Evolutionary conservation across 441 rosid species (phyloP).

Genomic region (Adansonia madagascariensis): DNA sequence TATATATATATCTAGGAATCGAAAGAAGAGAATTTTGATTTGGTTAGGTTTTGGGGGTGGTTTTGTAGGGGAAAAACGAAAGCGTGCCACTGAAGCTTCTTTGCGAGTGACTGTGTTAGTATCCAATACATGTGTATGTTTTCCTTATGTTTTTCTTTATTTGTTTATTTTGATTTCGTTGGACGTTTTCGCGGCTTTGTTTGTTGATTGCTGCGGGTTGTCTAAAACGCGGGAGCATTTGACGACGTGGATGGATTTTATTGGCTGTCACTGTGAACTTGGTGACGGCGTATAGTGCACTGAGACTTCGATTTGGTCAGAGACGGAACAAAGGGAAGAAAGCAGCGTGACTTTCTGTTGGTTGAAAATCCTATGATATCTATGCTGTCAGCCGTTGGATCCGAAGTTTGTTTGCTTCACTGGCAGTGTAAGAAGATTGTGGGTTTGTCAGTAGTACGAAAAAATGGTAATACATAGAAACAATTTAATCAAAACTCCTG

Average conservation of each 20-base stretch:
- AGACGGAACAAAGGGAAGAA: not conserved
- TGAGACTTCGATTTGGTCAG: not conserved
- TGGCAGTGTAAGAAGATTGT: not conserved
- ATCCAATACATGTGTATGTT: not conserved
- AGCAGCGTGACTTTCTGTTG: not conserved
- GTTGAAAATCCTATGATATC: not conserved
- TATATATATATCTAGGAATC: not conserved
- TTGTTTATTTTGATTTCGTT: not conserved
- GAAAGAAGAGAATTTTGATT: not conserved
- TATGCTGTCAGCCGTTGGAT: not conserved
- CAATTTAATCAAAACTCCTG: not conserved
- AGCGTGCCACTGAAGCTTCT: constrained; percentile 18
- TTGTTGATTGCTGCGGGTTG: not conserved
- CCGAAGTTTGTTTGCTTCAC: not conserved
- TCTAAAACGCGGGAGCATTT: not conserved
- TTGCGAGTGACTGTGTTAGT: not conserved
- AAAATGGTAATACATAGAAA: not conserved
- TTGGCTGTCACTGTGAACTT: not conserved
- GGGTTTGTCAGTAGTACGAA: not conserved
- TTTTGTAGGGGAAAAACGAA: not conserved
- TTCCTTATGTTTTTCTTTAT: not conserved
- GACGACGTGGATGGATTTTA: not conserved
- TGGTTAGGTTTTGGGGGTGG: not conserved
- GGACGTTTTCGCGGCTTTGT: no score
- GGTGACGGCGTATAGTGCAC: not conserved